A percentile compares a stretch with the other conserved stretches of the same genome.
Evolutionary conservation across 306 rosid genomes (phyloP).

Genomic region (Elaeagnus macrophylla): DNA sequence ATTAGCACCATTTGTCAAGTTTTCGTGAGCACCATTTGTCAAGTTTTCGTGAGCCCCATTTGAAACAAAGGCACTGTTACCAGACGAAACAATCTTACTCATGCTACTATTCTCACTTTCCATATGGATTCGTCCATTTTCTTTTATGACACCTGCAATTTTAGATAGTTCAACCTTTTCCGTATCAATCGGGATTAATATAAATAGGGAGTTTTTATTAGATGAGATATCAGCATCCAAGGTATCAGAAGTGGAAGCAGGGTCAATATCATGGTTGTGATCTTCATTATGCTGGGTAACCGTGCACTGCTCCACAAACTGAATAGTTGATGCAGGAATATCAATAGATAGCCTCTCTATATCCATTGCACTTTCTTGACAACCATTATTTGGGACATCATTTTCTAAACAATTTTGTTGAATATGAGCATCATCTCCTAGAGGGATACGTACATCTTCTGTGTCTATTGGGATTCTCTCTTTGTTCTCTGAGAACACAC

Average conservation of each 20-base stretch:
- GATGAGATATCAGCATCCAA: slow-evolving; percentile 17
- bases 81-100: not conserved
- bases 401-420: slow-evolving; percentile 16
- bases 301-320: slow-evolving; percentile 30
- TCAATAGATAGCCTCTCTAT: slow-evolving; percentile 24
- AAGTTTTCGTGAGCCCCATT: not conserved
- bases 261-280: slow-evolving; percentile 11
- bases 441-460: slow-evolving; percentile 26
- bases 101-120: slow-evolving; percentile 6
- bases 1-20: no score
- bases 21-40: slow-evolving; percentile 4
- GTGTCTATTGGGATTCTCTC: slow-evolving; percentile 13
- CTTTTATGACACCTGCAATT: slow-evolving; percentile 16
- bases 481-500: slow-evolving; percentile 12
- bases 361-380: slow-evolving; percentile 28
- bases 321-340: slow-evolving; percentile 21
- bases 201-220: slow-evolving; percentile 9
- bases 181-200: slow-evolving; percentile 17
- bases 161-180: slow-evolving; percentile 19
- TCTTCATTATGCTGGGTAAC: slow-evolving; percentile 22
- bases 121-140: slow-evolving; percentile 17
- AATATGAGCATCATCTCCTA: slow-evolving; percentile 21
- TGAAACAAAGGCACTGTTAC: not conserved
- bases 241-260: slow-evolving; percentile 6
- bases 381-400: slow-evolving; percentile 12